Conservation (phyloP, 768 basidiomycete genomes). For the Galerina sulciceps region DNA sequence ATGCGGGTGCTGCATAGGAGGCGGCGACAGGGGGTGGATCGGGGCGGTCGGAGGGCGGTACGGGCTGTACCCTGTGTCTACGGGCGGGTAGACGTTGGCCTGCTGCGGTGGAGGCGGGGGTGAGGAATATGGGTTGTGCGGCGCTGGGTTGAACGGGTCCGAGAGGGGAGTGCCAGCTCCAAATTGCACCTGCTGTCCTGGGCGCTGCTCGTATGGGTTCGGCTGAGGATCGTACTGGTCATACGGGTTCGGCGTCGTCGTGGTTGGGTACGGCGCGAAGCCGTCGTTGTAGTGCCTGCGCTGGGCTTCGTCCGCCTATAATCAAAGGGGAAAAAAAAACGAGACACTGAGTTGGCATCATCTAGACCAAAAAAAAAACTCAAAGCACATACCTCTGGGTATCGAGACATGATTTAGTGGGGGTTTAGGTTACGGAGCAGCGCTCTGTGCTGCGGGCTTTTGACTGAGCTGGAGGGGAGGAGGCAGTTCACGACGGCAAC, state of each 20-base stretch:
- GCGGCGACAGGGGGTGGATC: constrained; percentile 23
- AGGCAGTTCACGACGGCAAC: neutral
- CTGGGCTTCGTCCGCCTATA: constrained; percentile 70
- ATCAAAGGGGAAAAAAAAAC: no score
- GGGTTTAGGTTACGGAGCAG: neutral
- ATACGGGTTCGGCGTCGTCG: constrained; percentile 19
- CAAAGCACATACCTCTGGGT: constrained; percentile 31
- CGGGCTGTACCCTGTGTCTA: constrained; percentile 4
- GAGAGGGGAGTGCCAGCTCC: constrained; percentile 25
- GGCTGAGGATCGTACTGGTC: constrained; percentile 17
- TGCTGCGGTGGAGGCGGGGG: constrained; percentile 27
- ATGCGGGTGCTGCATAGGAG: constrained; percentile 11
- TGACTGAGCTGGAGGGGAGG: neutral
- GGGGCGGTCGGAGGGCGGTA: constrained; percentile 18
- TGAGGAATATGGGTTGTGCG: constrained; percentile 31
- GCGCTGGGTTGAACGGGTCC: constrained; percentile 43
- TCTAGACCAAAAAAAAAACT: neutral
- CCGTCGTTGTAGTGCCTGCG: constrained; percentile 70
- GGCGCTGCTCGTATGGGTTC: neutral
- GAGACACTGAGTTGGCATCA: neutral
- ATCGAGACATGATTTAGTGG: constrained; percentile 33
- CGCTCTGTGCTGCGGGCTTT: neutral
- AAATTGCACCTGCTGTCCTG: neutral
- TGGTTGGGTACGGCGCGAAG: constrained; percentile 50
- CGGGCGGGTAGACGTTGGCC: constrained; percentile 9